Percentiles rank a stretch among this genome's conserved stretches.
phyloP scores from a whole-genome alignment of 257 asterid species.

The Fraxinus excelsior region DNA sequence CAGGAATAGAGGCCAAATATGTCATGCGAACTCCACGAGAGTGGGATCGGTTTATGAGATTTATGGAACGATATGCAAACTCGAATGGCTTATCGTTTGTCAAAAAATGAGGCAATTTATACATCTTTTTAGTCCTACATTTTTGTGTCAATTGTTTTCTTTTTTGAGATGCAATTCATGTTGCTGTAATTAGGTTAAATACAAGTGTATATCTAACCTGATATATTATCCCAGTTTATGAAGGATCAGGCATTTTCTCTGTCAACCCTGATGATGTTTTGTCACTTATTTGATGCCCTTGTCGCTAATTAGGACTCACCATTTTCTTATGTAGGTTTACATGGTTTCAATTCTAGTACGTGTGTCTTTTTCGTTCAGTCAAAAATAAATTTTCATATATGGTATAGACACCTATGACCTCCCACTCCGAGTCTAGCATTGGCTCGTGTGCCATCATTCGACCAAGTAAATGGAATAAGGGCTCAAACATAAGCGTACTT shows the following conservation, averaged over 20 bases:
- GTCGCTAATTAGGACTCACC: neutral
- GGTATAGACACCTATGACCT: too few relatives aligned
- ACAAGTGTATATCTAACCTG: slow-evolving; percentile 23
- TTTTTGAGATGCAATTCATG: slow-evolving; percentile 26
- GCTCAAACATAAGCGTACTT: neutral
- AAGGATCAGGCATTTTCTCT: neutral
- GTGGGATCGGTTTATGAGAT: slow-evolving; percentile 99
- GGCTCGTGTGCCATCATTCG: slow-evolving; percentile 21
- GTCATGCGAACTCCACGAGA: slow-evolving; percentile 76
- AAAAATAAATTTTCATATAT: too few relatives aligned
- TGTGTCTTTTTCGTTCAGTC: neutral
- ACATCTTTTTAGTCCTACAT: slow-evolving; percentile 10
- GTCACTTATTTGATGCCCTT: neutral
- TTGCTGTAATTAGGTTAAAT: slow-evolving; percentile 31
- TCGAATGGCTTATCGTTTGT: slow-evolving; percentile 71
- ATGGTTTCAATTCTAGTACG: too few relatives aligned
- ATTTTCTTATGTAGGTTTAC: too few relatives aligned
- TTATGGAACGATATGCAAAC: slow-evolving; percentile 86
- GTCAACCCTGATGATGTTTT: too few relatives aligned
- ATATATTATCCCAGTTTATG: slow-evolving; percentile 9
- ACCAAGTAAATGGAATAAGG: slow-evolving; percentile 51
- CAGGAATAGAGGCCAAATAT: slow-evolving; percentile 88
- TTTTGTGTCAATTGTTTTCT: slow-evolving; percentile 11
- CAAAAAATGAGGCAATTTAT: slow-evolving; percentile 53
- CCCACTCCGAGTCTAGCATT: too few relatives aligned